These are phyloP conservation scores for Babesia bovis DNA, from an alignment of 169 alveolate genomes.

Conservation along the genomic window DNA sequence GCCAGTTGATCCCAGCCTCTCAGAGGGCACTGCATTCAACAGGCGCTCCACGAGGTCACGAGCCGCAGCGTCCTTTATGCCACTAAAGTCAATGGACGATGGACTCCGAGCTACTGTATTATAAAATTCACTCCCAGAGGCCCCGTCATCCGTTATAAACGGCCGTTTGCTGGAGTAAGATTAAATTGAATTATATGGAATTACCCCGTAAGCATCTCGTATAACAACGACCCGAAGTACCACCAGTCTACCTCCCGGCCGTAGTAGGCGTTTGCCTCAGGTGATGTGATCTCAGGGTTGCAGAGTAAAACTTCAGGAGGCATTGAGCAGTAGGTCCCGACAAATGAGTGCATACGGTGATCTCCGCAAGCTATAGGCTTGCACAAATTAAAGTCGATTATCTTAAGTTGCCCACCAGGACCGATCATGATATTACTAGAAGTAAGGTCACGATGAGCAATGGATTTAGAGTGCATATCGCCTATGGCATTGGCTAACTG, in stretches of 20 bases:
- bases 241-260: constrained; percentile 34
- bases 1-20: constrained; percentile 12
- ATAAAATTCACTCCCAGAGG: background rate
- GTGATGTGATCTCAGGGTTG: background rate
- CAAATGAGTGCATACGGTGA: constrained; percentile 27
- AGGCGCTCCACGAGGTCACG: constrained; percentile 13
- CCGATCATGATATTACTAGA: constrained; percentile 32
- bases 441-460: constrained; percentile 34
- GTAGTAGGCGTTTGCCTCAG: background rate
- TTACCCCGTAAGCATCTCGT: constrained; percentile 46
- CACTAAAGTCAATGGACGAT: constrained; percentile 1
- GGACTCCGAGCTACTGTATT: constrained; percentile 30
- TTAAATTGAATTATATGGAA: background rate
- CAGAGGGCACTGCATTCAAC: constrained; percentile 14
- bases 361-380: background rate
- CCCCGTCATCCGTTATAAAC: background rate
- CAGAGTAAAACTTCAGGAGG: constrained; percentile 40
- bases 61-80: background rate
- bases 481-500: constrained; percentile 32
- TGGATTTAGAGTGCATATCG: constrained; percentile 8
- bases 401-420: background rate
- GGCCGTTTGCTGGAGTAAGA: background rate
- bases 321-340: constrained; percentile 31
- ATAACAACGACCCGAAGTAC: constrained; percentile 27
- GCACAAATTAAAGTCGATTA: constrained; percentile 31